Evolutionary conservation across 225 moss, liverwort and hornwort species (phyloP).

Genomic region (Thuidium tamariscinum): DNA sequence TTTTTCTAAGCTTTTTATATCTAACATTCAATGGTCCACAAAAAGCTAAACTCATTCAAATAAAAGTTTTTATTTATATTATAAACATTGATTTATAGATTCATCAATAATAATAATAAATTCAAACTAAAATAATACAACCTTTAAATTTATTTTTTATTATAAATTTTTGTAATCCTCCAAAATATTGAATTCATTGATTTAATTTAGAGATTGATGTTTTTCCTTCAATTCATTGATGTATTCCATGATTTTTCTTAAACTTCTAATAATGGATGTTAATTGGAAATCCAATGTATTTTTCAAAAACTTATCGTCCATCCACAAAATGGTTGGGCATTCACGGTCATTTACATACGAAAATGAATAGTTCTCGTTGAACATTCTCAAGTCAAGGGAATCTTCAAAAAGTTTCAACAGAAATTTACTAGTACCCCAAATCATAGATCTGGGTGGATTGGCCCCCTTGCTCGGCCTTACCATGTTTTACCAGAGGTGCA

Average conservation of each 20-base stretch:
- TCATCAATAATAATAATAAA: not conserved
- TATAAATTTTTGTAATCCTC: not conserved
- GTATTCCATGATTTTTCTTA: not conserved
- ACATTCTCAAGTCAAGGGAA: not conserved
- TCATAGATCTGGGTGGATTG: too few relatives aligned
- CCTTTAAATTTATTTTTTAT: too few relatives aligned
- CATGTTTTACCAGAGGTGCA: too few relatives aligned
- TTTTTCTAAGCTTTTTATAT: not conserved
- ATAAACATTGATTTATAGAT: too few relatives aligned
- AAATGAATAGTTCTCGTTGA: not conserved
- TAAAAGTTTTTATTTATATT: too few relatives aligned
- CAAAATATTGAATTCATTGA: not conserved
- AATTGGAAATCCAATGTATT: not conserved
- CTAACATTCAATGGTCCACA: fast-evolving
- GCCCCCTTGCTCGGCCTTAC: too few relatives aligned
- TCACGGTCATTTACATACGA: not conserved
- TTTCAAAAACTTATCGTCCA: not conserved
- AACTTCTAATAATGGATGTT: not conserved
- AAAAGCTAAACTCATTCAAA: too few relatives aligned
- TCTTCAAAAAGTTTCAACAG: not conserved
- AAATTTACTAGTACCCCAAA: not conserved
- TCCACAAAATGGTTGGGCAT: too few relatives aligned
- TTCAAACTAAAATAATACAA: too few relatives aligned
- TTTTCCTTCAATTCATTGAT: not conserved
- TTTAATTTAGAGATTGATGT: not conserved